phyloP scores from a whole-genome alignment of 1,284 basidiomycete species.

The Anthracocystis setariae region DNA sequence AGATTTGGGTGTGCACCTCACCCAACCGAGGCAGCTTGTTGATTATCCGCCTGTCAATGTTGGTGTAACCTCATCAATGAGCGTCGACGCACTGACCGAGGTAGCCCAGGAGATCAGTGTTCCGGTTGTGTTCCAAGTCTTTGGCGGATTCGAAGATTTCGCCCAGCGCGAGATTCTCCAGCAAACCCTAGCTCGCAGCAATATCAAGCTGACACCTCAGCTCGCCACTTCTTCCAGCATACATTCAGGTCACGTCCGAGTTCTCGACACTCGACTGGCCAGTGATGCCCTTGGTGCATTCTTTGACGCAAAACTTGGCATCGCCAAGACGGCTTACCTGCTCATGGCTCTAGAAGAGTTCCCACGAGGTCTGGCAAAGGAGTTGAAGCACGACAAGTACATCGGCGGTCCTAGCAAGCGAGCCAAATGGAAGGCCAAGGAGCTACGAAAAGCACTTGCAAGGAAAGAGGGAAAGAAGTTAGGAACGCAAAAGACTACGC shows the following conservation, averaged over 20 bases:
- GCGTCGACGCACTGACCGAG: background rate
- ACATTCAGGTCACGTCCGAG: slow-evolving; percentile 46
- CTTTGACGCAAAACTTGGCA: slow-evolving; percentile 39
- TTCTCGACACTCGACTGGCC: slow-evolving; percentile 15
- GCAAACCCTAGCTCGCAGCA: slow-evolving; percentile 19
- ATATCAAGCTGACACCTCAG: background rate
- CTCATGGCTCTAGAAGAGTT: slow-evolving; percentile 24
- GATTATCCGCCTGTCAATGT: slow-evolving; percentile 16
- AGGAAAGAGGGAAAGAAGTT: slow-evolving; percentile 36
- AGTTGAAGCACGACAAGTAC: slow-evolving; percentile 46
- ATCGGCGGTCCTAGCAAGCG: slow-evolving; percentile 38
- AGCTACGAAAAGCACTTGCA: slow-evolving; percentile 30
- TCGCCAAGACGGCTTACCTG: slow-evolving; percentile 38
- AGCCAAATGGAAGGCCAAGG: slow-evolving; percentile 40
- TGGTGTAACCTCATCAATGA: background rate
- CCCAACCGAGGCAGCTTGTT: slow-evolving; percentile 21
- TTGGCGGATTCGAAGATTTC: slow-evolving; percentile 61
- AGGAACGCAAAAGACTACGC: slow-evolving; percentile 38
- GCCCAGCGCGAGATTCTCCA: slow-evolving; percentile 54
- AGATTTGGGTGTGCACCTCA: slow-evolving; percentile 30
- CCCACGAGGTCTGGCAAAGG: slow-evolving; percentile 29
- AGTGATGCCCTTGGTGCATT: slow-evolving; percentile 17
- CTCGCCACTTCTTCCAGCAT: slow-evolving; percentile 37
- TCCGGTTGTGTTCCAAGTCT: slow-evolving; percentile 29
- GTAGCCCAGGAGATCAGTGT: slow-evolving; percentile 10